phyloP scores from a whole-genome alignment of 2,329 filamentous ascomycete genomes.

The Aureobasidium sp. region DNA sequence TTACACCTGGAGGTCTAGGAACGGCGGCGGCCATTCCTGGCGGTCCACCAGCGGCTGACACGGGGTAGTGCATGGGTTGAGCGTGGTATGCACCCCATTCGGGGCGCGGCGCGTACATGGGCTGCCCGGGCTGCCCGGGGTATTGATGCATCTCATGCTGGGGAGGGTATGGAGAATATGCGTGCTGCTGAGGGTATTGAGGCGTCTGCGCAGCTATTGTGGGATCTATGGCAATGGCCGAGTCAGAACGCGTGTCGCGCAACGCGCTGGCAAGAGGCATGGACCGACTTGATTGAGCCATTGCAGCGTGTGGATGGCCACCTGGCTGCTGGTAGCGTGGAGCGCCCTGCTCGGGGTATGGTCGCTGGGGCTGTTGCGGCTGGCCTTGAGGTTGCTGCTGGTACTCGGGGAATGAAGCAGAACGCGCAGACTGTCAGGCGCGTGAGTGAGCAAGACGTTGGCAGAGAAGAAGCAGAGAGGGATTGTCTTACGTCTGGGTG shows the following conservation, averaged over 20 bases:
- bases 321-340: slow-evolving; percentile 65
- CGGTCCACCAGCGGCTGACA: slow-evolving; percentile 47
- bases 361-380: slow-evolving; percentile 34
- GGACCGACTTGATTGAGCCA: slow-evolving; percentile 99
- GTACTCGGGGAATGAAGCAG: slow-evolving; percentile 79
- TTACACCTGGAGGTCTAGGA: slow-evolving; percentile 54
- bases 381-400: slow-evolving; percentile 47
- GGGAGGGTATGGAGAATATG: slow-evolving; percentile 81
- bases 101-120: slow-evolving; percentile 55
- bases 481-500: slow-evolving; percentile 49
- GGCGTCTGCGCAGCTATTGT: slow-evolving; percentile 87
- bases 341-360: slow-evolving; percentile 12
- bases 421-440: slow-evolving; percentile 67
- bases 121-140: slow-evolving; percentile 49
- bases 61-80: slow-evolving; percentile 41
- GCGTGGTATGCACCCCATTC: slow-evolving; percentile 62
- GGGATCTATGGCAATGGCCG: slow-evolving; percentile 97
- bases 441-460: slow-evolving; percentile 81
- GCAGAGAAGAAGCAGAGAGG: slow-evolving; percentile 52
- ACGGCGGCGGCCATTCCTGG: slow-evolving; percentile 53
- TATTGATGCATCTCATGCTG: slow-evolving; percentile 84
- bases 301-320: slow-evolving; percentile 71
- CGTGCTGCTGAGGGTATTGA: slow-evolving; percentile 69
- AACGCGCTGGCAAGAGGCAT: slow-evolving; percentile 63
- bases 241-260: slow-evolving; percentile 75